Conservation (phyloP, 2,329 filamentous ascomycete genomes). For the Trichoderma atrobrunneum region DNA sequence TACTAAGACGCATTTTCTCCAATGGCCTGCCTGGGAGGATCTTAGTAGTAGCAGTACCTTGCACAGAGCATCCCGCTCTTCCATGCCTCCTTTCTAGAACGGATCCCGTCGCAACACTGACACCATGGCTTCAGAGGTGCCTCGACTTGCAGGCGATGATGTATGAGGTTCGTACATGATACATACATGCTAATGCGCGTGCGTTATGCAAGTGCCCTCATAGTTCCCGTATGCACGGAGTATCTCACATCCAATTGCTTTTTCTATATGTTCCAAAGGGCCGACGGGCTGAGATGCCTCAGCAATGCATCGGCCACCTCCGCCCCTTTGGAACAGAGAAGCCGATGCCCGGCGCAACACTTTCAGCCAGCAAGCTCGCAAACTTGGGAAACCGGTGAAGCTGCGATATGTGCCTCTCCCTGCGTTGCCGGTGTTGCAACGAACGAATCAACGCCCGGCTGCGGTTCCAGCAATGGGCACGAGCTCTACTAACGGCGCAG, state of each 20-base stretch:
- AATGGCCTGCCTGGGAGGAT: background rate
- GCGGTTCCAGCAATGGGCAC: background rate
- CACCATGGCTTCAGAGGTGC: background rate
- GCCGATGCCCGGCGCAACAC: background rate
- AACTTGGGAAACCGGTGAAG: conserved; percentile 1
- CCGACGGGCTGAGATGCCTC: background rate
- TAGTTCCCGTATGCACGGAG: background rate
- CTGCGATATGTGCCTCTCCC: background rate
- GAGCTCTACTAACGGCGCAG: background rate
- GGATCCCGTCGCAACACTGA: conserved; percentile 9
- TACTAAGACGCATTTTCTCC: background rate
- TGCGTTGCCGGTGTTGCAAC: background rate
- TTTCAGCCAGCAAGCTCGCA: background rate
- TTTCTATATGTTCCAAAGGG: background rate
- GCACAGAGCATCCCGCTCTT: background rate
- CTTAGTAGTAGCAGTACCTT: background rate
- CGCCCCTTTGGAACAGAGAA: background rate
- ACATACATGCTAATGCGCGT: background rate
- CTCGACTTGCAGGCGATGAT: conserved; percentile 7
- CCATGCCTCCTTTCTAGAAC: conserved; percentile 14
- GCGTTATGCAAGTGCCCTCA: conserved; percentile 3
- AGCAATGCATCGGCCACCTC: background rate
- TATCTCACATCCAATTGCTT: background rate
- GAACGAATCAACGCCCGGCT: background rate
- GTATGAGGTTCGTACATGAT: background rate